Percentiles rank a stretch among this genome's conserved stretches.
These are phyloP conservation scores for Colletotrichum nymphaeae DNA, from an alignment of 2,329 filamentous ascomycete genomes.

Conservation along the genomic window DNA sequence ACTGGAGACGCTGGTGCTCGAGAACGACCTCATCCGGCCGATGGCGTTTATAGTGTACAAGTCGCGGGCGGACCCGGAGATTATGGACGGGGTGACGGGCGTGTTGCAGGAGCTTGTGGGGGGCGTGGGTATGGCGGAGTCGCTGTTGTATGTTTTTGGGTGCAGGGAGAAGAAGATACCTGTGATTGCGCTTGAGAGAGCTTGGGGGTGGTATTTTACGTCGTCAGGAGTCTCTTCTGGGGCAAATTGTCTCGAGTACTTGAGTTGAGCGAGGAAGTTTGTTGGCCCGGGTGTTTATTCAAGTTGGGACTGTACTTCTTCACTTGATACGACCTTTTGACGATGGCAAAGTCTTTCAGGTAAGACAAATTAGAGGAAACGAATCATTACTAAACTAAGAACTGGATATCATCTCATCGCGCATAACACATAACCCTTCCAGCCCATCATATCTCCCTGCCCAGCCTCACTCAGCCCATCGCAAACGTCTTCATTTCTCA, in stretches of 20 bases:
- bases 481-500: not conserved
- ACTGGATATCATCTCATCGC: constrained; percentile 27
- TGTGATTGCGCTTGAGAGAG: constrained; percentile 4
- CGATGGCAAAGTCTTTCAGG: no score
- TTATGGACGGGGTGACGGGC: not conserved
- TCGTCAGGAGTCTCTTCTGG: constrained; percentile 8
- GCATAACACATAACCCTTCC: constrained; percentile 12
- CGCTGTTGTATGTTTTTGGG: not conserved
- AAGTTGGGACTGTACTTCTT: no score
- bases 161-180: not conserved
- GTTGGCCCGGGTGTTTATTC: not conserved
- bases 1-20: not conserved
- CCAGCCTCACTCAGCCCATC: not conserved
- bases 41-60: constrained; percentile 24
- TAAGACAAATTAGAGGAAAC: no score
- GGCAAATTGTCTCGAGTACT: constrained; percentile 7
- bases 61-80: constrained; percentile 5
- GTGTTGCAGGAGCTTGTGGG: not conserved
- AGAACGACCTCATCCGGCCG: constrained; percentile 22
- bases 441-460: not conserved
- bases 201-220: constrained; percentile 22
- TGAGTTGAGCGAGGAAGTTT: not conserved
- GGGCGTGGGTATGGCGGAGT: constrained; percentile 1
- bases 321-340: no score
- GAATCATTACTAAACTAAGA: constrained; percentile 14